phyloP scores from a whole-genome alignment of 2,329 filamentous ascomycete genomes.

The Lachnellula willkommii region DNA sequence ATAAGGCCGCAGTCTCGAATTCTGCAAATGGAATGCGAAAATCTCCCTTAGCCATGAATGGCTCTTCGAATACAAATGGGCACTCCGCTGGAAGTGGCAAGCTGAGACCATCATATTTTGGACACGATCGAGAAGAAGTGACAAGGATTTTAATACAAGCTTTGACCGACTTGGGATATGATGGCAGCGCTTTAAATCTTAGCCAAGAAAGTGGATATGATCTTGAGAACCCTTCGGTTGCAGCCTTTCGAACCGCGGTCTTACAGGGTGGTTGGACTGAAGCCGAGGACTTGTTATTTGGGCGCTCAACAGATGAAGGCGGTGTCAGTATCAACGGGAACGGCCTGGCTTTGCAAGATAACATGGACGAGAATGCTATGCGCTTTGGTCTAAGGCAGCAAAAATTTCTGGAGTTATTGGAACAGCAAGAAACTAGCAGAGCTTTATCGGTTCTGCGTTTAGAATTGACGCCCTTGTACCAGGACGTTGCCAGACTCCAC shows the following conservation, averaged over 20 bases:
- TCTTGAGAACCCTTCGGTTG: constrained; percentile 78
- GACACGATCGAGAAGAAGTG: constrained; percentile 87
- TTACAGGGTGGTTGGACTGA: constrained; percentile 74
- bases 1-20: constrained; percentile 37
- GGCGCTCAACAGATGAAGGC: constrained; percentile 39
- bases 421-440: constrained; percentile 64
- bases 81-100: constrained; percentile 19
- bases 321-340: constrained; percentile 41
- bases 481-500: constrained; percentile 72
- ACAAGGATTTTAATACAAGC: constrained; percentile 90
- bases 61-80: constrained; percentile 39
- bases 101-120: constrained; percentile 54
- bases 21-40: constrained; percentile 46
- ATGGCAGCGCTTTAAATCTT: constrained; percentile 67
- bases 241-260: constrained; percentile 78
- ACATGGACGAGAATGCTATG: constrained; percentile 73
- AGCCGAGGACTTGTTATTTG: constrained; percentile 76
- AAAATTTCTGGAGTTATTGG: constrained; percentile 88
- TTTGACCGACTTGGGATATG: constrained; percentile 81
- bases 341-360: constrained; percentile 69
- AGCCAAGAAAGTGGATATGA: constrained; percentile 79
- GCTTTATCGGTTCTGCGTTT: constrained; percentile 80
- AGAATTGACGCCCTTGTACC: constrained; percentile 81
- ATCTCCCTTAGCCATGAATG: constrained; percentile 46
- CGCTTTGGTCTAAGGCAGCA: constrained; percentile 85